Conservation (phyloP, 495 filamentous ascomycete genomes). For the Daldinia decipiens region DNA sequence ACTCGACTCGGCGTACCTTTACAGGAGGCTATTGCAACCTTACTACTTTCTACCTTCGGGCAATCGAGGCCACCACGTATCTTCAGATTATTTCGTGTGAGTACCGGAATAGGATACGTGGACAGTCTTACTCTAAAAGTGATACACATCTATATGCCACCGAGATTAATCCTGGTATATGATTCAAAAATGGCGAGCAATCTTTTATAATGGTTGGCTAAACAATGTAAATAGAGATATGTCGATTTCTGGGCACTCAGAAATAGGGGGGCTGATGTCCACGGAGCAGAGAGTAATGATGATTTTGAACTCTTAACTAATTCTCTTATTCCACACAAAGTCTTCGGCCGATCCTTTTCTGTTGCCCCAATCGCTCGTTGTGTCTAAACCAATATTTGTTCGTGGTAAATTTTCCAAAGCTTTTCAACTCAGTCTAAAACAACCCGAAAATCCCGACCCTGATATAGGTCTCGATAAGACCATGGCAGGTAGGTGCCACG, state of each 20-base stretch:
- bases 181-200: not conserved
- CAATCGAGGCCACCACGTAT: not conserved
- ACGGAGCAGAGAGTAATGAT: not conserved
- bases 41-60: not conserved
- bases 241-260: not conserved
- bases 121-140: not conserved
- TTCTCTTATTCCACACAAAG: not conserved
- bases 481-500: not conserved
- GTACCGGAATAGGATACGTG: not conserved
- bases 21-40: not conserved
- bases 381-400: not conserved
- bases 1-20: not conserved
- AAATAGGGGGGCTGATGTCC: not conserved
- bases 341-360: not conserved
- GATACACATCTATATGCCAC: not conserved
- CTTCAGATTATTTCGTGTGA: not conserved
- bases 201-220: not conserved
- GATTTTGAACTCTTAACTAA: not conserved
- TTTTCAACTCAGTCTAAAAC: not conserved
- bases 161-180: not conserved
- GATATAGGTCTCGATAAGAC: not conserved
- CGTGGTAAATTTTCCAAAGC: not conserved
- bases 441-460: not conserved
- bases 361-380: too few species aligned
- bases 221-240: not conserved